These are phyloP conservation scores for Penicillium sp. DNA, from an alignment of 2,329 filamentous ascomycete species.

Conservation along the genomic window DNA sequence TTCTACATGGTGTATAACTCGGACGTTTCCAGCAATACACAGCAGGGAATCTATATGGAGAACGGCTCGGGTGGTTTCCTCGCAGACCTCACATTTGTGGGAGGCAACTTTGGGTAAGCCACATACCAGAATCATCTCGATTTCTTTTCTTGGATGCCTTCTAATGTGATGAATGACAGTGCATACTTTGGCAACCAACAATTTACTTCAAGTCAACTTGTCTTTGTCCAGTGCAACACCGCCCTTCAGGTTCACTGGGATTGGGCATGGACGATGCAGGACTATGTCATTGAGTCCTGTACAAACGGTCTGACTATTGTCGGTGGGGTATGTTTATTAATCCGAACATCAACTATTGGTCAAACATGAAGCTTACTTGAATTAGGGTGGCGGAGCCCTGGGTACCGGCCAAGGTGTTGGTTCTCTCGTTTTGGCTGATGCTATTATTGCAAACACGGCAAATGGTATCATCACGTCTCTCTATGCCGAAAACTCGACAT, in stretches of 20 bases:
- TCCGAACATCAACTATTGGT: neutral
- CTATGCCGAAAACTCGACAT: conserved; percentile 22
- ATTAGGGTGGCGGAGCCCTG: conserved; percentile 36
- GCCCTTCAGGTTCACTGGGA: conserved; percentile 60
- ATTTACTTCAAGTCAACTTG: conserved; percentile 58
- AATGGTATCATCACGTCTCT: conserved; percentile 50
- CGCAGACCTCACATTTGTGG: conserved; percentile 60
- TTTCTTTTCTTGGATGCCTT: neutral
- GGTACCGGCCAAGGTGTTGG: conserved; percentile 51
- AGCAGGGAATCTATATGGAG: conserved; percentile 31
- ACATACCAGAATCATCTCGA: neutral
- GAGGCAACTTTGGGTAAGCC: conserved; percentile 57
- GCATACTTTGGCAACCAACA: conserved; percentile 61
- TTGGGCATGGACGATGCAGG: conserved; percentile 59
- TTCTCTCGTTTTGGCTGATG: conserved; percentile 58
- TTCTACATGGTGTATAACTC: conserved; percentile 63
- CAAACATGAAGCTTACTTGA: neutral
- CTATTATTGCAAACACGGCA: conserved; percentile 50
- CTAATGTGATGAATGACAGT: neutral
- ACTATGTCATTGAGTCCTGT: conserved; percentile 55
- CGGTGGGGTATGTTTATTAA: conserved; percentile 20
- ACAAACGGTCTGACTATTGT: conserved; percentile 52
- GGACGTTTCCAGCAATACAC: conserved; percentile 31
- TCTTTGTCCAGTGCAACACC: conserved; percentile 53
- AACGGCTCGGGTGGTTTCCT: conserved; percentile 59